Base-by-base conservation (phyloP, 805 yeast species). In the Vanderwaltozyma polyspora region DNA sequence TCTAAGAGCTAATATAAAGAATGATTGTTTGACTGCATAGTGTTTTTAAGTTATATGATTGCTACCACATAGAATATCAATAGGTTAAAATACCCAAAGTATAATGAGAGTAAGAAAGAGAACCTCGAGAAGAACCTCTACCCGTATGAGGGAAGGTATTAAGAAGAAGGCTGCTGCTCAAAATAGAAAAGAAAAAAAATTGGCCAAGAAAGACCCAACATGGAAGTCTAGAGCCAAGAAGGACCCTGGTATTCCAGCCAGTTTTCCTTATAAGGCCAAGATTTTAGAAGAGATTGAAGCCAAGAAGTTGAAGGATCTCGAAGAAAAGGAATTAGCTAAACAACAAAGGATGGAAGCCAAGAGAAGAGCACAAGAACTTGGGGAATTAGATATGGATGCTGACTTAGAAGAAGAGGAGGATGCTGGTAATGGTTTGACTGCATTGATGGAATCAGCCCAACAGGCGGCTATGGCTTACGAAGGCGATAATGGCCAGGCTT, bases 141-240 rank as follows among this genome's bases (percentile, higher is more conserved):
- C 97, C 51, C 85, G 93, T 60, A 75, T 87, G 83, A 76, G 86
- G 54, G 95, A 87, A 60, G 98, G 98, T 43, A 86, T 91, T 57
- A 81, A 84, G 67, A 91, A 86, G 74, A 91, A 91, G 63, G 87
- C 94, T 3, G 73, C 89, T 28, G 95, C 97, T 6, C 89, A 87
- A 49, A 72, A 79, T 44, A 76, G 93, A 61, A 91, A 91, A 56
- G 80, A 82, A 57, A 72, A 69, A 49, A 91, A 91, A 63, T 45
- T 57, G 18, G 72, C 94, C 14, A 91, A 91, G 70, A 86, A 74
- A 55, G 96, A 89, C 58, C 75, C 74, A 4, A 91, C 97, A 12
- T 91, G 98, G 98, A 85, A 74, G 57, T 82, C 95, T 13, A 76
- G 77, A 51, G 62, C 63, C 37, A 75, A 74, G 51, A 89, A 84